A percentile compares a stretch with the other conserved stretches of the same genome.
Conservation (phyloP, 2,329 filamentous ascomycete species). For the Penicillium olsonii region DNA sequence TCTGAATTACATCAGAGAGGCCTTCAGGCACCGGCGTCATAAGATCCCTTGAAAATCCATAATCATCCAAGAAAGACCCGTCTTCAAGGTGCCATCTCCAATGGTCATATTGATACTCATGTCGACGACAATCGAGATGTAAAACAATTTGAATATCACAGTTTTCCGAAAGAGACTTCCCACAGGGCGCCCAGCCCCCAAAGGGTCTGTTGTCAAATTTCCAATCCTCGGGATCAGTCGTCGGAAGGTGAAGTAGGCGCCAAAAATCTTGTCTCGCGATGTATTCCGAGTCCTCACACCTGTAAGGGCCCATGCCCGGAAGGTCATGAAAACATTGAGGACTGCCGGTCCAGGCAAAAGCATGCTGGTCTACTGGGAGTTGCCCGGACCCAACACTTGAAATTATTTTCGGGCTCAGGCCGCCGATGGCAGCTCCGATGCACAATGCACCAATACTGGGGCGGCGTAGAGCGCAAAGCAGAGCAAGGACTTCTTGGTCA, state of each 20-base stretch:
- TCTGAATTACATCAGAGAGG: not conserved
- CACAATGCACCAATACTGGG: constrained; percentile 13
- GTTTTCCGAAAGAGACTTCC: not conserved
- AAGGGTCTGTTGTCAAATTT: not conserved
- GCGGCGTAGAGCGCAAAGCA: constrained; percentile 15
- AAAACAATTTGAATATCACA: constrained; percentile 14
- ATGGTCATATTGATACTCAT: constrained; percentile 11
- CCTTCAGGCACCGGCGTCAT: not conserved
- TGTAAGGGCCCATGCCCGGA: constrained; percentile 13
- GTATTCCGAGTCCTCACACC: not conserved
- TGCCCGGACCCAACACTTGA: not conserved
- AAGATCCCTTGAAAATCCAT: not conserved
- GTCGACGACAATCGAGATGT: constrained; percentile 13
- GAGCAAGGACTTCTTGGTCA: constrained; percentile 9
- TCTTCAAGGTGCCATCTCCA: constrained; percentile 11
- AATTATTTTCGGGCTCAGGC: constrained; percentile 9
- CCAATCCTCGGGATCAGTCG: constrained; percentile 11
- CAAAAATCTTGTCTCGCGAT: constrained; percentile 16
- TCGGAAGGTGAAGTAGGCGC: constrained; percentile 14
- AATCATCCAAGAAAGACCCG: constrained; percentile 3
- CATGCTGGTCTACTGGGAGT: constrained; percentile 11
- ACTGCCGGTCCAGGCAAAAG: constrained; percentile 15
- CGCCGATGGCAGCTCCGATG: constrained; percentile 12
- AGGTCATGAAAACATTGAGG: constrained; percentile 18
- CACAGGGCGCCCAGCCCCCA: not conserved